Conservation (phyloP, 257 asterid species). For the Plantago ovata region DNA sequence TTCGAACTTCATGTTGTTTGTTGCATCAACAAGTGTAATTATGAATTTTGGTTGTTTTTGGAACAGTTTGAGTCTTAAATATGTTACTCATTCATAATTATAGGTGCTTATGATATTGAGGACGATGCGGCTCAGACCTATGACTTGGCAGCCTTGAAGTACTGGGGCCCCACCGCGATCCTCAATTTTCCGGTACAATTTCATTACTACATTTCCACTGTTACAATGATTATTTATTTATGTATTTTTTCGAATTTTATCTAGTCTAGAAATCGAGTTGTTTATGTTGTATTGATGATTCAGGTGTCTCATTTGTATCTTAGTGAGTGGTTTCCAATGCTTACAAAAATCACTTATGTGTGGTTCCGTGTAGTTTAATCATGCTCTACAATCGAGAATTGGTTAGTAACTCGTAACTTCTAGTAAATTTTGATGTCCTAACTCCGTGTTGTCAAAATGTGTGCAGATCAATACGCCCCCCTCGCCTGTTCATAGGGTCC, state of each 20-base stretch:
- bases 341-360: too few relatives aligned
- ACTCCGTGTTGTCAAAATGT: too few relatives aligned
- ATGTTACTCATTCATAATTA: too few relatives aligned
- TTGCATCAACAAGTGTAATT: neutral
- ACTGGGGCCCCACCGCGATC: slow-evolving; percentile 62
- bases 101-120: slow-evolving; percentile 88
- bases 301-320: too few relatives aligned
- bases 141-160: slow-evolving; percentile 92
- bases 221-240: slow-evolving; percentile 8
- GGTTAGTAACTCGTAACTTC: too few relatives aligned
- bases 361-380: too few relatives aligned
- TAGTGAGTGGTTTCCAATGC: too few relatives aligned
- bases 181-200: slow-evolving; percentile 82
- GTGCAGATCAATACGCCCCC: too few relatives aligned
- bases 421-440: too few relatives aligned
- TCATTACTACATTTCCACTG: slow-evolving; percentile 4
- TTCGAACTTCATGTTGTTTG: neutral
- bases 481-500: too few relatives aligned
- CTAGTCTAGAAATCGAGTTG: neutral
- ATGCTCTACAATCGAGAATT: too few relatives aligned
- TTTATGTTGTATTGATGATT: too few relatives aligned
- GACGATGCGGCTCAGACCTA: slow-evolving; percentile 86
- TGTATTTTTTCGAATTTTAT: neutral
- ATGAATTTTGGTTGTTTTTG: neutral
- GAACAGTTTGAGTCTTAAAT: neutral